Evolutionary conservation across 495 filamentous ascomycete species (phyloP), one percentile per base, ranked within the genome.

Genomic region (Penicillium longicatenatum): DNA sequence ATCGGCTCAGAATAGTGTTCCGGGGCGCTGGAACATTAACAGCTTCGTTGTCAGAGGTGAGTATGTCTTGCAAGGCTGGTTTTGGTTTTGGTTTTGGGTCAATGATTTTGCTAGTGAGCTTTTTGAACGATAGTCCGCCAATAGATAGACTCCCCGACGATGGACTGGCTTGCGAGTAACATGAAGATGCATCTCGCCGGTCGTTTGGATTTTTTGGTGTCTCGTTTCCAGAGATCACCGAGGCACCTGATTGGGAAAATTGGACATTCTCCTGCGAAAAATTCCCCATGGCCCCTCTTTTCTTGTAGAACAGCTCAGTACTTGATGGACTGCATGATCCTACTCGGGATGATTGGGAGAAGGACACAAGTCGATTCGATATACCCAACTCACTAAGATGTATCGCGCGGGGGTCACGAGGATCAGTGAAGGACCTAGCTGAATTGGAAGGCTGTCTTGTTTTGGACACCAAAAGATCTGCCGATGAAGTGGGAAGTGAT

Each of bases 321-420:
- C 65, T 56, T 8, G 67, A 70, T 11, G 58, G 57, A 29, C 64
- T 66, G 55, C 49, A 50, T n/a, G 73, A 69, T 14, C 52, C 48
- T 9, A 59, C n/a, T 4, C 42, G 59, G 26, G 73, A 67, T 9
- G 66, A 66, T 10, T 65, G 58, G 17, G 61, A 59, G 12, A 59
- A 58, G 9, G 68, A 70, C 3, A 65, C 70, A 11, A 76, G 62
- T 47, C 61, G 52, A 41, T 63, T 60, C 4, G 74, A 65, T 26
- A 76, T 76, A 14, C 69, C 64, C 53, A 77, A 57, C 12, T 74
- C 70, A 10, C 52, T 66, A 26, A 76, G 61, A 54, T 76, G 68
- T 29, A 74, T 50, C 14, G 70, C 63, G 26, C 54, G 55, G 22
- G 48, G 35, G 26, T 70, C 73, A 3, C 54, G 55, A 26, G 48